Evolutionary conservation across 164 flowering plant species (phyloP).

Genomic region (Berberis vulgaris): DNA sequence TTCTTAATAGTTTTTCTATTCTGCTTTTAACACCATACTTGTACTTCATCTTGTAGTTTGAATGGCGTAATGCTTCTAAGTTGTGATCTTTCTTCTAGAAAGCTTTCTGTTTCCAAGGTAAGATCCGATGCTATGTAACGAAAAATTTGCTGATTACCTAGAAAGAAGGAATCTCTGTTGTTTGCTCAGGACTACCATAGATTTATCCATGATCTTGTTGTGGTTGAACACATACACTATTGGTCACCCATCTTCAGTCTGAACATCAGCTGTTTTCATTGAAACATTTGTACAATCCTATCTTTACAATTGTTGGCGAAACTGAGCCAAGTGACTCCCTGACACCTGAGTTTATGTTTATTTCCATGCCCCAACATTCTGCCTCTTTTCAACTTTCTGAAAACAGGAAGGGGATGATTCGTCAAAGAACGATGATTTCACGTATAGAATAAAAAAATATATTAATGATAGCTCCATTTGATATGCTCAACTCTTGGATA

Average conservation of each 20-base stretch:
- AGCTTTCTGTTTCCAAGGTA: slow-evolving; percentile 63
- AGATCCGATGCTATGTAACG: slow-evolving; percentile 4
- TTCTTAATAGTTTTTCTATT: not conserved
- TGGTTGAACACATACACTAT: not conserved
- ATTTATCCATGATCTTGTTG: too few species aligned
- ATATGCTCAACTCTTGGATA: too few species aligned
- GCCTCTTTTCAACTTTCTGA: too few species aligned
- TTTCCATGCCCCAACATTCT: not conserved
- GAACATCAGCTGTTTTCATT: not conserved
- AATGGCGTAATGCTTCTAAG: slow-evolving; percentile 57
- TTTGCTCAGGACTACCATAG: too few species aligned
- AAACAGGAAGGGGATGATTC: too few species aligned
- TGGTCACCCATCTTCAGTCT: not conserved
- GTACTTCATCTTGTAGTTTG: slow-evolving; percentile 35
- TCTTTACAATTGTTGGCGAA: too few species aligned
- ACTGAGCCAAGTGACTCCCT: too few species aligned
- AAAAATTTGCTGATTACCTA: not conserved
- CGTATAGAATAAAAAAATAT: too few species aligned
- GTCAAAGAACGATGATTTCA: too few species aligned
- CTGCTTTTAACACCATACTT: not conserved
- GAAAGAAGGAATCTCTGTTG: not conserved
- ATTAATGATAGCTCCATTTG: too few species aligned
- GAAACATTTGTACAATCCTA: too few species aligned
- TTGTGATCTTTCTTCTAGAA: slow-evolving; percentile 42
- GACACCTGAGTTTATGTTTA: not conserved